Conservation (phyloP, 176 grass and related monocot genomes). For the Leersia perrieri region DNA sequence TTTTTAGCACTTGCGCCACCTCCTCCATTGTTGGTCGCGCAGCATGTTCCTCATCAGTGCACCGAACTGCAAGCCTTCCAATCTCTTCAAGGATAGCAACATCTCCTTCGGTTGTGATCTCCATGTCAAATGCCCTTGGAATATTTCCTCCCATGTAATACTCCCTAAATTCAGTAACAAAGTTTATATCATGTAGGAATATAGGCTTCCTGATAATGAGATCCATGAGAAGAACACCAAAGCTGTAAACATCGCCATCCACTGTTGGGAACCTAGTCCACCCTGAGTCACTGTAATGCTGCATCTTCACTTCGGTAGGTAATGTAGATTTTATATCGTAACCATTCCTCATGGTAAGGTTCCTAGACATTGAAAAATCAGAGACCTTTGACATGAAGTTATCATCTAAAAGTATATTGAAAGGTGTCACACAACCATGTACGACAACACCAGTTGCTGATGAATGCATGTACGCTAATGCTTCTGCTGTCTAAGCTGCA, state of each 20-base stretch:
- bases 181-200: too few relatives aligned
- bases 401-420: background rate
- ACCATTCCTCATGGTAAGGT: too few relatives aligned
- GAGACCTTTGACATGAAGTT: background rate
- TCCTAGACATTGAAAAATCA: too few relatives aligned
- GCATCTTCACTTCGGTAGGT: too few relatives aligned
- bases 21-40: too few relatives aligned
- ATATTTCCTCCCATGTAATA: too few relatives aligned
- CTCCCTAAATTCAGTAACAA: background rate
- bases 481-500: slow-evolving; percentile 1
- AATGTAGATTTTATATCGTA: too few relatives aligned
- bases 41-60: too few relatives aligned
- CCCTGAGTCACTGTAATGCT: too few relatives aligned
- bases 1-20: too few relatives aligned
- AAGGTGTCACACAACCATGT: background rate
- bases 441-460: background rate
- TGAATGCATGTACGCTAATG: background rate
- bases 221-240: slow-evolving; percentile 10
- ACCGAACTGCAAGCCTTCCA: background rate
- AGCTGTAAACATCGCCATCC: background rate
- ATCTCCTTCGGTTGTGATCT: background rate
- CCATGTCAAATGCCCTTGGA: background rate
- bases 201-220: slow-evolving; percentile 8
- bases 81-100: background rate
- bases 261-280: background rate